A percentile compares a stretch with the other conserved stretches of the same genome.
These are phyloP conservation scores for Sugiyamaella lignohabitans DNA, from an alignment of 805 yeast species.

Conservation along the genomic window DNA sequence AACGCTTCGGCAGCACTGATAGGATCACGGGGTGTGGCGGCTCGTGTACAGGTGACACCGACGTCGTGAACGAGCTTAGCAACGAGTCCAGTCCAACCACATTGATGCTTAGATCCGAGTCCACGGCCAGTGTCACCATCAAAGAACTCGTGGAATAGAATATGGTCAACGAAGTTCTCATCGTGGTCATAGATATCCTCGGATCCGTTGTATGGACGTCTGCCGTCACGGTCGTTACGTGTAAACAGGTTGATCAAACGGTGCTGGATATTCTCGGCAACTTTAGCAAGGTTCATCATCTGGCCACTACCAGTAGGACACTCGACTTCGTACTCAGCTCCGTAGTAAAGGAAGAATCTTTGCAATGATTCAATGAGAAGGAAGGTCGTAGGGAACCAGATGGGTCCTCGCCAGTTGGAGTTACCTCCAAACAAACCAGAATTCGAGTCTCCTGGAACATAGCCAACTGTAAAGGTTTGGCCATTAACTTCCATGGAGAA, in stretches of 20 bases:
- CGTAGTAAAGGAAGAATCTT: slow-evolving; percentile 82
- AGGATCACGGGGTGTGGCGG: slow-evolving; percentile 33
- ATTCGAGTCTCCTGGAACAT: slow-evolving; percentile 83
- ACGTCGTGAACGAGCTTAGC: slow-evolving; percentile 86
- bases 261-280: slow-evolving; percentile 85
- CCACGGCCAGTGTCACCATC: slow-evolving; percentile 95
- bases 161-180: slow-evolving; percentile 63
- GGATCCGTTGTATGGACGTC: slow-evolving; percentile 63
- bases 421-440: slow-evolving; percentile 95
- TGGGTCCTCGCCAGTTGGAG: slow-evolving; percentile 96
- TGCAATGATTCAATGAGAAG: slow-evolving; percentile 79
- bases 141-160: slow-evolving; percentile 80
- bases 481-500: slow-evolving; percentile 80
- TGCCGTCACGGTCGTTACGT: slow-evolving; percentile 40
- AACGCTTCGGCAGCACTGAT: slow-evolving; percentile 30
- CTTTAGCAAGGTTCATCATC: slow-evolving; percentile 70
- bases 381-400: slow-evolving; percentile 92
- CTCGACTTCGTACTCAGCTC: slow-evolving; percentile 76
- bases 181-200: slow-evolving; percentile 46
- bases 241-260: slow-evolving; percentile 75
- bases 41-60: slow-evolving; percentile 60
- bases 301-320: slow-evolving; percentile 83
- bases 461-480: slow-evolving; percentile 58
- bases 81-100: slow-evolving; percentile 94
- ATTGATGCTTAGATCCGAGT: slow-evolving; percentile 87